These are phyloP conservation scores for Lasiosphaeria hispida DNA, from an alignment of 495 filamentous ascomycete species.

Conservation along the genomic window DNA sequence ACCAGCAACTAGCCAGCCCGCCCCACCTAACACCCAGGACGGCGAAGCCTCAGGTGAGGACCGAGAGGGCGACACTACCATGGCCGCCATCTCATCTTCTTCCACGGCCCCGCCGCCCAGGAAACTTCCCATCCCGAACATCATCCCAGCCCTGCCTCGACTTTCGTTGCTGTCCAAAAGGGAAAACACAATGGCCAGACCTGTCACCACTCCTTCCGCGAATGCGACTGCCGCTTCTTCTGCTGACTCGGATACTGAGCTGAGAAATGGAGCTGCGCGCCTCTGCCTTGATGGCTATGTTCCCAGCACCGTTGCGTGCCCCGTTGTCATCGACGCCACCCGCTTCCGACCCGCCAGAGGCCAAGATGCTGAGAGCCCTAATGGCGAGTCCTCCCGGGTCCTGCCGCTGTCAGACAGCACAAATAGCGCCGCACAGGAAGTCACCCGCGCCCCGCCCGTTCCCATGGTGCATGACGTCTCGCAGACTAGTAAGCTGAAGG, in stretches of 20 bases:
- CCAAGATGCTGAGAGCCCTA: neutral
- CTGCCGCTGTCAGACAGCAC: neutral
- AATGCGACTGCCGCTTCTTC: neutral
- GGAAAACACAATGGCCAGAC: conserved; percentile 8
- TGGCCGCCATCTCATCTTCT: conserved; percentile 16
- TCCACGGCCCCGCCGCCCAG: conserved; percentile 4
- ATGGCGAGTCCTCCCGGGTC: neutral
- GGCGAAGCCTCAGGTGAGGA: neutral
- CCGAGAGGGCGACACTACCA: conserved; percentile 8
- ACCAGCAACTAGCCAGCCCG: conserved; percentile 8
- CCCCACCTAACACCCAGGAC: neutral
- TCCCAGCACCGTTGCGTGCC: neutral
- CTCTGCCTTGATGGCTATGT: neutral
- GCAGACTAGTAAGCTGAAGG: conserved; percentile 30
- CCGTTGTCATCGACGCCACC: neutral
- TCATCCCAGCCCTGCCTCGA: conserved; percentile 22
- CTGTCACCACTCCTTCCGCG: neutral
- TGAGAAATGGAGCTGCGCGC: neutral
- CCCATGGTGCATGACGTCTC: conserved; percentile 21
- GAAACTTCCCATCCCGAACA: conserved; percentile 13
- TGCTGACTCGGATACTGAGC: neutral
- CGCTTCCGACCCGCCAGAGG: neutral
- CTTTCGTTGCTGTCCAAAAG: conserved; percentile 14
- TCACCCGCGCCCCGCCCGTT: conserved; percentile 18
- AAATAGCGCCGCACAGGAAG: conserved; percentile 5